A percentile compares a stretch with the other conserved stretches of the same genome.
Evolutionary conservation across 768 basidiomycete genomes (phyloP).

Genomic region (Podaxis sp.): DNA sequence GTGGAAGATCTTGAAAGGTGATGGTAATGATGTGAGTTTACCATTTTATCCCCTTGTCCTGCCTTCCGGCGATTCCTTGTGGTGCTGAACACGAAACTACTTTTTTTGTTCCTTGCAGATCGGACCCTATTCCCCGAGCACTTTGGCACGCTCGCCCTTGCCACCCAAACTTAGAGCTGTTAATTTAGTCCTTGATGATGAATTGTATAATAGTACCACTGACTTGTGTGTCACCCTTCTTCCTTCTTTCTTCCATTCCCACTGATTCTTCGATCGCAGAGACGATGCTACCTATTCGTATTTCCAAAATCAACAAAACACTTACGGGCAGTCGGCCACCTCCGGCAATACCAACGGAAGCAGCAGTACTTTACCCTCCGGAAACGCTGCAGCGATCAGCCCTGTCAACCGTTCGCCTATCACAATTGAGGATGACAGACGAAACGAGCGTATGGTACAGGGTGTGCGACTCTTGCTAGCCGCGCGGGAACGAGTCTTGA

Average conservation of each 20-base stretch:
- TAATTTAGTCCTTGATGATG: conserved; percentile 69
- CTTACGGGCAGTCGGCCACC: conserved; percentile 40
- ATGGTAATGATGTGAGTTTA: conserved; percentile 71
- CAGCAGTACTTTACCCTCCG: conserved; percentile 16
- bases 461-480: conserved; percentile 69
- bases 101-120: conserved; percentile 50
- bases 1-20: conserved; percentile 84
- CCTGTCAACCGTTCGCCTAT: conserved; percentile 29
- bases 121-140: conserved; percentile 77
- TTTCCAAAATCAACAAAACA: conserved; percentile 32
- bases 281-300: conserved; percentile 46
- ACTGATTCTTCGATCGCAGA: conserved; percentile 26
- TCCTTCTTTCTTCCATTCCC: not conserved
- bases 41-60: not conserved
- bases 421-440: conserved; percentile 52
- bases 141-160: conserved; percentile 70
- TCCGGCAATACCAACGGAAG: conserved; percentile 35
- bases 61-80: not conserved
- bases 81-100: conserved; percentile 6
- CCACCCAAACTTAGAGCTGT: conserved; percentile 74
- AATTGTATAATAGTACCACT: conserved; percentile 49
- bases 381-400: conserved; percentile 17
- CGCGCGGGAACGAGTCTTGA: conserved; percentile 71
- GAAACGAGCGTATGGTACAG: conserved; percentile 57
- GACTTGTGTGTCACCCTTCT: conserved; percentile 41